A percentile compares a stretch with the other conserved stretches of the same genome.
phyloP scores from a whole-genome alignment of 768 basidiomycete species.

The Panaeolus cyanescens region DNA sequence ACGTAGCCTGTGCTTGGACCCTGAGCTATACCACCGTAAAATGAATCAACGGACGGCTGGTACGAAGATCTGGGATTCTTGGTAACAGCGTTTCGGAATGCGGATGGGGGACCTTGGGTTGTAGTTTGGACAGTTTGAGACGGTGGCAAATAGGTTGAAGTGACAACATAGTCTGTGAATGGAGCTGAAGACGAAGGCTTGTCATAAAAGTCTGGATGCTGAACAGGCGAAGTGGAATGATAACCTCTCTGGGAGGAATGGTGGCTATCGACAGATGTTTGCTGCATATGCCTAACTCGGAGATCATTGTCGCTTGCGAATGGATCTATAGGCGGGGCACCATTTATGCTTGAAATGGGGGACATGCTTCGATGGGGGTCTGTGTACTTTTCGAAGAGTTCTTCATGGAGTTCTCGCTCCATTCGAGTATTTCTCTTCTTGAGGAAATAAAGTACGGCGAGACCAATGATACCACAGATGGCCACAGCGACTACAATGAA shows the following conservation, averaged over 20 bases:
- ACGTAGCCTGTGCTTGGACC: neutral
- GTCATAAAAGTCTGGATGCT: conserved; percentile 21
- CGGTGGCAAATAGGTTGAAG: conserved; percentile 18
- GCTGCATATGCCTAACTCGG: conserved; percentile 12
- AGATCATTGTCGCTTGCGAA: conserved; percentile 16
- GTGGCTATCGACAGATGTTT: conserved; percentile 12
- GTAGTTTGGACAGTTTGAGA: conserved; percentile 14
- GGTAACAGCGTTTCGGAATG: conserved; percentile 14
- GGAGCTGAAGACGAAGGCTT: conserved; percentile 1
- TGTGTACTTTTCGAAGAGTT: conserved; percentile 27
- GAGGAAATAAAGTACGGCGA: conserved; percentile 21
- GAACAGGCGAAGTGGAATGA: conserved; percentile 16
- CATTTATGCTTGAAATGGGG: conserved; percentile 26
- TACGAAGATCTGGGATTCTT: conserved; percentile 25
- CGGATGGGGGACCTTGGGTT: conserved; percentile 12
- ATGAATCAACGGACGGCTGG: conserved; percentile 41
- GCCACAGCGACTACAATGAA: conserved; percentile 33
- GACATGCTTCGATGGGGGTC: conserved; percentile 24
- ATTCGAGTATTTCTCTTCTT: conserved; percentile 24
- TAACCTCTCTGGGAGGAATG: conserved; percentile 7
- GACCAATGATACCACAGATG: conserved; percentile 22
- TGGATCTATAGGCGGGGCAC: conserved; percentile 30
- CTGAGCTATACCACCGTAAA: conserved; percentile 31
- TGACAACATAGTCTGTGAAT: neutral
- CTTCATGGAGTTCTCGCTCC: conserved; percentile 23